Percentiles rank a stretch among this genome's conserved stretches.
These are phyloP conservation scores for Penicillium crystallinum DNA, from an alignment of 495 filamentous ascomycete species.

Conservation along the genomic window DNA sequence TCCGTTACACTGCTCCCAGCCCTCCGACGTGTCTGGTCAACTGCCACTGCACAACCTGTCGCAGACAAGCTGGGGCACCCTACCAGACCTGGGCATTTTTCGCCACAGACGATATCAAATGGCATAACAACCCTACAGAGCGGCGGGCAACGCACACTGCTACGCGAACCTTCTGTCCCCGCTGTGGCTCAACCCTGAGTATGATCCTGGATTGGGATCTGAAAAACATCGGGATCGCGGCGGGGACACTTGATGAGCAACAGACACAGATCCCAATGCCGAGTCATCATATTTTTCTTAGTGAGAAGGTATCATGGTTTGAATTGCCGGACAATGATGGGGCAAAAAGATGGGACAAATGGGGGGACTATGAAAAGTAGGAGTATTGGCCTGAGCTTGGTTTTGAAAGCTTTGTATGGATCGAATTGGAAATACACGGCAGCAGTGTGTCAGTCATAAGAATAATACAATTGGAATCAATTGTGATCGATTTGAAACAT, in stretches of 20 bases:
- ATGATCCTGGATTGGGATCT: slow-evolving; percentile 19
- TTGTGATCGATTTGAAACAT: neutral
- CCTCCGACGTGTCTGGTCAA: slow-evolving; percentile 17
- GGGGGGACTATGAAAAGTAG: neutral
- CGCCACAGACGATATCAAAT: slow-evolving; percentile 14
- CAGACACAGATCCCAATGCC: slow-evolving; percentile 9
- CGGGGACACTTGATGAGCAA: slow-evolving; percentile 24
- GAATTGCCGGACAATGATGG: slow-evolving; percentile 21
- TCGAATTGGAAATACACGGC: neutral
- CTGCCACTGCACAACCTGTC: slow-evolving; percentile 29
- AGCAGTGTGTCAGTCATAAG: neutral
- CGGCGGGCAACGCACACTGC: slow-evolving; percentile 19
- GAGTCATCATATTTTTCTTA: slow-evolving; percentile 24
- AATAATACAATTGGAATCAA: neutral
- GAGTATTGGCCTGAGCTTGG: neutral
- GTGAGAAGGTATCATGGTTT: slow-evolving; percentile 28
- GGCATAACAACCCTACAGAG: slow-evolving; percentile 15
- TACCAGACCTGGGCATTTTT: slow-evolving; percentile 25
- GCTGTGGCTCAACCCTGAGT: slow-evolving; percentile 25
- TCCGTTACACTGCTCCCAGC: slow-evolving; percentile 16
- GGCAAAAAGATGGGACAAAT: slow-evolving; percentile 9
- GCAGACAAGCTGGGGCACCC: slow-evolving; percentile 27
- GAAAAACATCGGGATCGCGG: slow-evolving; percentile 14
- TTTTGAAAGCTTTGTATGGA: neutral
- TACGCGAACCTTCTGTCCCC: slow-evolving; percentile 24